phyloP scores from a whole-genome alignment of 2,329 filamentous ascomycete species.

The Fusarium sp. region DNA sequence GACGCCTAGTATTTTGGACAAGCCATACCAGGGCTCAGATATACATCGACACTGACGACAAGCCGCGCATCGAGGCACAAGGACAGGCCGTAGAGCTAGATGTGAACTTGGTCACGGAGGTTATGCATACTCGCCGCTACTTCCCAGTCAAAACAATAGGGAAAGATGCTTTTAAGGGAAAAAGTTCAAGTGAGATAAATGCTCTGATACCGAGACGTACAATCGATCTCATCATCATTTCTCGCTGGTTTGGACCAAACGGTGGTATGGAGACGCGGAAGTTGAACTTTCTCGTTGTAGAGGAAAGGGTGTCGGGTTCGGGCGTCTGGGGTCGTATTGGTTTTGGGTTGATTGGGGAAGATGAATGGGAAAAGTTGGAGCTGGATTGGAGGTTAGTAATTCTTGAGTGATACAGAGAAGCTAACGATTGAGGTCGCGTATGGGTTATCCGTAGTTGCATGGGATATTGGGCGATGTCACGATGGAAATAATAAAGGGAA shows the following conservation, averaged over 20 bases:
- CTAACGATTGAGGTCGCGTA: no score
- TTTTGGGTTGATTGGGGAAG: not conserved
- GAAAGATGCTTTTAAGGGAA: not conserved
- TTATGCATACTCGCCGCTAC: not conserved
- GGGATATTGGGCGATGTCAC: no score
- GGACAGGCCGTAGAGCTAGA: not conserved
- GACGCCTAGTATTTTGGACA: constrained; percentile 12
- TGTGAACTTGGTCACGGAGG: not conserved
- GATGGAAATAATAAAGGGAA: no score
- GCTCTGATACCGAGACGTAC: not conserved
- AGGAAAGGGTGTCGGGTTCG: not conserved
- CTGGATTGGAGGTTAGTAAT: constrained; percentile 11
- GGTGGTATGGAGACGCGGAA: not conserved
- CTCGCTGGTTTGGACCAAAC: not conserved
- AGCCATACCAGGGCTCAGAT: constrained; percentile 1
- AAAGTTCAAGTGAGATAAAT: not conserved
- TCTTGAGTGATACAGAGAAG: not conserved
- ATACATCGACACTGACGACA: fast-evolving
- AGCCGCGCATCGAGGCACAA: not conserved
- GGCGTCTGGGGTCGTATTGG: constrained; percentile 21
- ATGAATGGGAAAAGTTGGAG: not conserved
- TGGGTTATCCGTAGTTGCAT: no score
- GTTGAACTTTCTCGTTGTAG: constrained; percentile 11
- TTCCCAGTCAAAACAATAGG: not conserved
- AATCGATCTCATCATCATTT: not conserved